phyloP scores from a whole-genome alignment of 352 stramenopile species.

The Phytophthora tubulina region DNA sequence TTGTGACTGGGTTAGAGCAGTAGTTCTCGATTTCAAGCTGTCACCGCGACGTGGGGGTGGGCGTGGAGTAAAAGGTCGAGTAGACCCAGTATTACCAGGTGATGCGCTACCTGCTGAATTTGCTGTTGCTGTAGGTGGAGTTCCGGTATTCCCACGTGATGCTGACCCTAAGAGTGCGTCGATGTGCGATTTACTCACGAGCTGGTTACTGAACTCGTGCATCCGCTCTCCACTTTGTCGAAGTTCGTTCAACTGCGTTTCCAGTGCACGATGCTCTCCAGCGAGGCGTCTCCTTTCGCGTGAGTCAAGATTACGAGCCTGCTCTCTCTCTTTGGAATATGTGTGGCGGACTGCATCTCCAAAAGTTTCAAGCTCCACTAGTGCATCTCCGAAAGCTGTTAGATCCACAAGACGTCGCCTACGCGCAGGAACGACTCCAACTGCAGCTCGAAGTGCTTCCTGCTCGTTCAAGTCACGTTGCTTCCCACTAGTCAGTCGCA shows the following conservation, averaged over 20 bases:
- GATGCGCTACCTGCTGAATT: not conserved
- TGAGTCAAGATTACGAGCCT: conserved; percentile 43
- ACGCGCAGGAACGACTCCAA: conserved; percentile 41
- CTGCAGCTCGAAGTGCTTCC: conserved; percentile 54
- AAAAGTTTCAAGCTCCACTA: conserved; percentile 68
- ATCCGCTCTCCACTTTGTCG: conserved; percentile 46
- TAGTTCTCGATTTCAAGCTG: conserved; percentile 9
- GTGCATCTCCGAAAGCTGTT: conserved; percentile 56
- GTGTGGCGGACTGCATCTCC: conserved; percentile 56
- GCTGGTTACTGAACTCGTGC: conserved; percentile 74
- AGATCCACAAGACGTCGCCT: conserved; percentile 58
- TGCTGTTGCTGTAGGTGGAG: not conserved
- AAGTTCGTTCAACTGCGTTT: conserved; percentile 53
- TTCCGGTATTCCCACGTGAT: not conserved
- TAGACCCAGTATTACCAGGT: conserved; percentile 17
- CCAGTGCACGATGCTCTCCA: conserved; percentile 49
- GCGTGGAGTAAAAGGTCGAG: conserved; percentile 27
- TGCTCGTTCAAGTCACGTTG: conserved; percentile 57
- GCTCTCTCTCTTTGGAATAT: conserved; percentile 58
- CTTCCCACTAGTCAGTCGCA: conserved; percentile 65
- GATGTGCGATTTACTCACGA: conserved; percentile 66
- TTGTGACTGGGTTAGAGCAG: not conserved
- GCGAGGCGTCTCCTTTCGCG: conserved; percentile 44
- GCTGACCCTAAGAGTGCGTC: conserved; percentile 37
- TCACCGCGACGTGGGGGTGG: conserved; percentile 21